Conservation (phyloP, 495 filamentous ascomycete genomes). For the Penicillium canescens region DNA sequence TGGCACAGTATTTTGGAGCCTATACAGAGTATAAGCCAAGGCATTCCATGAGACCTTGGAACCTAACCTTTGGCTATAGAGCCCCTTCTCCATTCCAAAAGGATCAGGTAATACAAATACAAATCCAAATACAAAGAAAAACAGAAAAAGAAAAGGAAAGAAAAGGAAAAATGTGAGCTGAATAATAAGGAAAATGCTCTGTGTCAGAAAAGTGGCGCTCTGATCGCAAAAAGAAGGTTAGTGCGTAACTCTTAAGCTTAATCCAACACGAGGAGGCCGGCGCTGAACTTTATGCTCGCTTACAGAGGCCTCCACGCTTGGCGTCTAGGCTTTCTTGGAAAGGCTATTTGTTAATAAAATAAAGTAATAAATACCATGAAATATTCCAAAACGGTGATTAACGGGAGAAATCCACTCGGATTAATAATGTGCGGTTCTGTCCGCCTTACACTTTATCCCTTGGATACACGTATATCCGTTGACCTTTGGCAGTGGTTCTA, state of each 20-base stretch:
- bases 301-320: conserved; percentile 27
- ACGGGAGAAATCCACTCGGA: conserved; percentile 8
- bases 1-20: neutral
- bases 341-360: too few relatives aligned
- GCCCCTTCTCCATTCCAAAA: too few relatives aligned
- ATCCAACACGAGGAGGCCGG: conserved; percentile 50
- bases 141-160: neutral
- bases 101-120: too few relatives aligned
- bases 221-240: conserved; percentile 41
- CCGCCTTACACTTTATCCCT: conserved; percentile 14
- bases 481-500: neutral
- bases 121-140: too few relatives aligned
- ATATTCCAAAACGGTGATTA: conserved; percentile 2
- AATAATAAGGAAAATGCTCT: conserved; percentile 11
- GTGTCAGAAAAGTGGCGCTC: conserved; percentile 40
- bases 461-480: conserved; percentile 12
- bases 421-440: conserved; percentile 16
- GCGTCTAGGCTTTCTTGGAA: conserved; percentile 7
- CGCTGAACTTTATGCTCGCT: conserved; percentile 48
- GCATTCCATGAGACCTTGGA: too few relatives aligned
- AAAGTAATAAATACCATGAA: neutral
- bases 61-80: too few relatives aligned
- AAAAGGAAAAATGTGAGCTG: neutral
- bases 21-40: too few relatives aligned
- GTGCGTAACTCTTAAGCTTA: conserved; percentile 54